Evolutionary conservation across 495 filamentous ascomycete genomes (phyloP).

Genomic region (Neurospora cerealis): DNA sequence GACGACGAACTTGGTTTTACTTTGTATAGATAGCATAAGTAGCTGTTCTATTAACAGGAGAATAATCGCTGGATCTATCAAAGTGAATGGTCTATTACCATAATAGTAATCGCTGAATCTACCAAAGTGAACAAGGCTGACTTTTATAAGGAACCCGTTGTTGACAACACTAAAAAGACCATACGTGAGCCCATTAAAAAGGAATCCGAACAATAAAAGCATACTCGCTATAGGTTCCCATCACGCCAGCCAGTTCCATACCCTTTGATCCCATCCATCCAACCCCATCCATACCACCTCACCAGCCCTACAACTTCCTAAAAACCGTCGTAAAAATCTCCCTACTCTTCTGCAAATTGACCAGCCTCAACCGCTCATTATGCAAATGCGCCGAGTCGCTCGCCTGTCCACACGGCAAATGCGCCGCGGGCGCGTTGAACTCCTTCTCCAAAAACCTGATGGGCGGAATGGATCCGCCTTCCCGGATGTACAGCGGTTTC

Average conservation of each 20-base stretch:
- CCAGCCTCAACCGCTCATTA: constrained; percentile 79
- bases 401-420: constrained; percentile 89
- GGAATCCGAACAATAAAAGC: not conserved
- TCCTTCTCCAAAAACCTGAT: constrained; percentile 94
- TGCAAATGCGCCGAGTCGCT: constrained; percentile 92
- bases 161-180: not conserved
- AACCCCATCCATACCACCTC: too few relatives aligned
- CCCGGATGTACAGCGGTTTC: constrained; percentile 80
- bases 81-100: not conserved
- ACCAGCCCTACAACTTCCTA: constrained; percentile 17
- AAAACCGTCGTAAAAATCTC: constrained; percentile 90
- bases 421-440: constrained; percentile 84
- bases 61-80: not conserved
- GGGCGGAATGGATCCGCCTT: constrained; percentile 88
- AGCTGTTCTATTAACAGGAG: not conserved
- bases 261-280: not conserved
- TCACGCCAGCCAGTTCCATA: not conserved
- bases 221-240: not conserved
- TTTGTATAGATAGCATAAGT: not conserved
- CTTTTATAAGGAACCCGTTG: not conserved
- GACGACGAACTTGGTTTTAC: not conserved
- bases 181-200: not conserved
- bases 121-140: not conserved
- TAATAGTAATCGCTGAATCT: not conserved
- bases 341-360: constrained; percentile 83